Conservation (phyloP, 2,329 filamentous ascomycete species). For the Cercospora janseana region DNA sequence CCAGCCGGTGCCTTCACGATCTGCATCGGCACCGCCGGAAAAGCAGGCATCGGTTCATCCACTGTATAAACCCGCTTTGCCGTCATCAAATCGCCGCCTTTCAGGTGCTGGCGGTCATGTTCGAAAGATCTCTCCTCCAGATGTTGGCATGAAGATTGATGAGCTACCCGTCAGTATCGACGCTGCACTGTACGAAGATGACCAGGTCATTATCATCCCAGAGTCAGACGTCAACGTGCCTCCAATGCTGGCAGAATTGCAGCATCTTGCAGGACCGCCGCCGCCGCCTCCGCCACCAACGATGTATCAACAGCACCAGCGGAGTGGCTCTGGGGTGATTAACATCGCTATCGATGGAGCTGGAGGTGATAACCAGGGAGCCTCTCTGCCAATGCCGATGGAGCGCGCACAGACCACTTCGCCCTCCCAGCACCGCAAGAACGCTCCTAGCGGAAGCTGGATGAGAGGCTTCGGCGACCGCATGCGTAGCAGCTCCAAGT, state of each 20-base stretch:
- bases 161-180: slow-evolving; percentile 48
- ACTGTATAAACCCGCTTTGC: slow-evolving; percentile 36
- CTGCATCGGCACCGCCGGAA: slow-evolving; percentile 51
- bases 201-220: slow-evolving; percentile 47
- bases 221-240: slow-evolving; percentile 30
- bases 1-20: slow-evolving; percentile 38
- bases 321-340: slow-evolving; percentile 36
- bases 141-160: slow-evolving; percentile 20
- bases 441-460: slow-evolving; percentile 56
- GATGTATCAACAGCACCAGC: slow-evolving; percentile 28
- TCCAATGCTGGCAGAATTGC: slow-evolving; percentile 56
- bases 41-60: slow-evolving; percentile 38
- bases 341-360: slow-evolving; percentile 50
- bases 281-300: slow-evolving; percentile 41
- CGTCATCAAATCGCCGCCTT: slow-evolving; percentile 37
- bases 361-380: slow-evolving; percentile 15
- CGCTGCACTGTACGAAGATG: slow-evolving; percentile 47
- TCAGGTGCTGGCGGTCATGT: slow-evolving; percentile 41
- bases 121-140: slow-evolving; percentile 47
- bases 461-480: slow-evolving; percentile 57
- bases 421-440: slow-evolving; percentile 40
- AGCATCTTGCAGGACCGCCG: slow-evolving; percentile 57
- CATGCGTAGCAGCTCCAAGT: slow-evolving; percentile 58
- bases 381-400: slow-evolving; percentile 30
- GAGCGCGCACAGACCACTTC: slow-evolving; percentile 35